phyloP scores from a whole-genome alignment of 2,329 filamentous ascomycete species.

The Zymoseptoria crescenta region DNA sequence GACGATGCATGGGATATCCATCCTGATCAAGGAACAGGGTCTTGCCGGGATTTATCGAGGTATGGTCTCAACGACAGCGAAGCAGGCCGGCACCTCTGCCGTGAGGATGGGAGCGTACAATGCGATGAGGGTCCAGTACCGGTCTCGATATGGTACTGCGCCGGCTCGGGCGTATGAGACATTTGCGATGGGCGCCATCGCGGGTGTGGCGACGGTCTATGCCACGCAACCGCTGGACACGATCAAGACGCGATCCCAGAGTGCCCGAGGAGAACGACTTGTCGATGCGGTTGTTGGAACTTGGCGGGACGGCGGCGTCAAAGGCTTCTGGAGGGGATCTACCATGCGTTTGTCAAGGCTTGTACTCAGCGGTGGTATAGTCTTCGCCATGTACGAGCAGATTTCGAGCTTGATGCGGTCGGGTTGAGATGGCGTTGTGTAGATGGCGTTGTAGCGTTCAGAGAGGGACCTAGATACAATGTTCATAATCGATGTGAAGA shows the following conservation, averaged over 20 bases:
- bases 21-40: constrained; percentile 32
- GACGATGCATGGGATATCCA: constrained; percentile 3
- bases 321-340: constrained; percentile 27
- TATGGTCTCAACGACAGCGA: constrained; percentile 39
- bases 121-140: constrained; percentile 33
- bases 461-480: too few relatives aligned
- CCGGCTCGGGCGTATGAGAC: constrained; percentile 20
- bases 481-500: too few relatives aligned
- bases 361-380: constrained; percentile 27
- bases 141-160: constrained; percentile 16
- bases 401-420: constrained; percentile 9
- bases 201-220: constrained; percentile 33
- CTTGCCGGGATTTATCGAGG: constrained; percentile 40
- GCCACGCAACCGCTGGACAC: constrained; percentile 39
- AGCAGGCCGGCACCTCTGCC: constrained; percentile 43
- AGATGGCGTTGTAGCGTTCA: too few relatives aligned
- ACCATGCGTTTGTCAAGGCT: constrained; percentile 26
- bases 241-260: constrained; percentile 35
- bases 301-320: constrained; percentile 19
- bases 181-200: constrained; percentile 26
- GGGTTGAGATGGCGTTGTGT: background rate
- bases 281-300: constrained; percentile 21
- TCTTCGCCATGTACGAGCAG: constrained; percentile 30
- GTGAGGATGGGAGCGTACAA: constrained; percentile 46
- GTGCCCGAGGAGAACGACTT: constrained; percentile 23